Evolutionary conservation across 495 filamentous ascomycete genomes (phyloP), one percentile per base, ranked within the genome.

Genomic region (Penicillium macrosclerotiorum): DNA sequence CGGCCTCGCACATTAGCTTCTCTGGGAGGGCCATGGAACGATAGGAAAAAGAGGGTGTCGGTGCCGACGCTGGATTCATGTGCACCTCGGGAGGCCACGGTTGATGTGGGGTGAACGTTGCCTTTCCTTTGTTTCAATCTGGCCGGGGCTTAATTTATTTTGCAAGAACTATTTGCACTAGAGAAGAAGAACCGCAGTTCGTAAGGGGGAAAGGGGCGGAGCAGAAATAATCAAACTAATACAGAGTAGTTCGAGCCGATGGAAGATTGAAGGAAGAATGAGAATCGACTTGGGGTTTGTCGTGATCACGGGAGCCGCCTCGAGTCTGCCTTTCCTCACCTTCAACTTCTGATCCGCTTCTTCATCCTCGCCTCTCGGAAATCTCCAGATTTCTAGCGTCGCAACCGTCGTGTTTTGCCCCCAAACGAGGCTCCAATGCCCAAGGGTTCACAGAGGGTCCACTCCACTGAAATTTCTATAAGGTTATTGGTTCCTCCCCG

Each of bases 401-500:
- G 25, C 18, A 37, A 12, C 17, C 17, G 7, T 19, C 33, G 33
- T 36, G 18, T 35, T 8, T 5, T 19, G 12, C 4, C 20, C 5
- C 35, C 17, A 38, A n/a, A 19, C 7, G 23, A 40, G 37, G 0
- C 14, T 29, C 22, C 14, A 3, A 29, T 41, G 42, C 14, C 14
- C 20, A 44, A 44, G 31, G 42, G 40, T 42, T 42, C 29, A 33
- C 22, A 11, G 34, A 5, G 29, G 9, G 29, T 13, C 20, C 30
- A 32, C 18, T 43, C 16, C 27, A 20, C n/a, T 30, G 26, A 12
- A 53, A 29, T 33, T 34, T 17, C 32, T 4, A 29, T 42, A 43
- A 46, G 52, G 35, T 57, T 53, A 53, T 57, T 57, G 45, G 54
- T 33, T 24, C 45, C 7, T 17, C 18, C 39, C 41, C 35, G 39